Evolutionary conservation across 2,329 filamentous ascomycete genomes (phyloP).

Genomic region (Myriangium duriaei): DNA sequence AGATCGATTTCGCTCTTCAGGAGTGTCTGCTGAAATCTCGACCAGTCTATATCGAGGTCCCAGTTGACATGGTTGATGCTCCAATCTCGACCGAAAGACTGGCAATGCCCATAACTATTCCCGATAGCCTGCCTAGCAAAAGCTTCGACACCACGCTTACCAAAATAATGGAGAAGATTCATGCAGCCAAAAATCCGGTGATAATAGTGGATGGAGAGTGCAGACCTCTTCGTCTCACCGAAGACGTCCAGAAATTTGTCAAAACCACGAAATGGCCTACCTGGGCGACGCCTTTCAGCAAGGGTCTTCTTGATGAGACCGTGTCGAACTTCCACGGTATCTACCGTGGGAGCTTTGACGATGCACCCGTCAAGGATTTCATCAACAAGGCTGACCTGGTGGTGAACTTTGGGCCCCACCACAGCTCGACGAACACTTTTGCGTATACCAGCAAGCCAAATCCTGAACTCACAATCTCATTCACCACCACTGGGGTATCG

Average conservation of each 20-base stretch:
- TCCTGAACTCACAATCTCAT: constrained; percentile 18
- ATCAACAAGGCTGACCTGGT: constrained; percentile 17
- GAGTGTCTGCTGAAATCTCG: constrained; percentile 15
- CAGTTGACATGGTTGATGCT: constrained; percentile 15
- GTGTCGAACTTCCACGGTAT: constrained; percentile 15
- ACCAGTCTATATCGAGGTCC: constrained; percentile 19
- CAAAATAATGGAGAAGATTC: constrained; percentile 8
- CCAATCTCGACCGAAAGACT: constrained; percentile 9
- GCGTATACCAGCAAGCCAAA: constrained; percentile 20
- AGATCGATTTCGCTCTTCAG: constrained; percentile 20
- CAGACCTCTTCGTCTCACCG: constrained; percentile 11
- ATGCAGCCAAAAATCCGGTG: constrained; percentile 10
- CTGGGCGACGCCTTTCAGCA: constrained; percentile 37
- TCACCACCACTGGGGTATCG: constrained; percentile 50
- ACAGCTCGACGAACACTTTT: constrained; percentile 19
- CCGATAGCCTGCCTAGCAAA: constrained; percentile 9
- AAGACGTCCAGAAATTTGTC: constrained; percentile 13
- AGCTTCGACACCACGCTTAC: constrained; percentile 8
- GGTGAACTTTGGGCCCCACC: constrained; percentile 13
- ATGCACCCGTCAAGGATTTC: constrained; percentile 13
- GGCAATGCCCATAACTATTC: constrained; percentile 8
- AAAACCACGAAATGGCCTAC: constrained; percentile 36
- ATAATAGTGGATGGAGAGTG: constrained; percentile 17
- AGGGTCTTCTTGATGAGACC: constrained; percentile 39
- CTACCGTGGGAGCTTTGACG: constrained; percentile 17